Conservation (phyloP, 345 rosid genomes). For the Toxicodendron radicans region DNA sequence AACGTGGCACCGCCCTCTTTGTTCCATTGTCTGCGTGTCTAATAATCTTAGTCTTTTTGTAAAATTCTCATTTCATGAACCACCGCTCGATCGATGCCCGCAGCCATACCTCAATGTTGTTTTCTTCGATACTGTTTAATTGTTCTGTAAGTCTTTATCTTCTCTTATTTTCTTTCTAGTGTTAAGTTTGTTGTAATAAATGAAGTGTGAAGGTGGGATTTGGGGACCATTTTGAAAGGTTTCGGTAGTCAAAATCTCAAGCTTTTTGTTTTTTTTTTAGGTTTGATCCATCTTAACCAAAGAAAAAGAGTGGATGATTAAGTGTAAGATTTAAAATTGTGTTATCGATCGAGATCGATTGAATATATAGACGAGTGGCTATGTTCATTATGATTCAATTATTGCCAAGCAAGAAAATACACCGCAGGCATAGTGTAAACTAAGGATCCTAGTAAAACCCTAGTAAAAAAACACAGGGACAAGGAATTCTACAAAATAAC, state of each 20-base stretch:
- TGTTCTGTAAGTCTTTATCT: not conserved
- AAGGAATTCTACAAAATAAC: too few relatives aligned
- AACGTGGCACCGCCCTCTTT: conserved; percentile 34
- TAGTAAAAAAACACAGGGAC: too few relatives aligned
- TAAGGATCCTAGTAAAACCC: too few relatives aligned
- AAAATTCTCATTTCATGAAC: not conserved
- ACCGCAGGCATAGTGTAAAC: too few relatives aligned
- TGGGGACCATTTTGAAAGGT: conserved; percentile 9
- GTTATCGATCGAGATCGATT: too few relatives aligned
- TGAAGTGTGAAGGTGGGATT: not conserved
- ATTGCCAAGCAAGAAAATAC: too few relatives aligned
- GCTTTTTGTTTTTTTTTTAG: conserved; percentile 16
- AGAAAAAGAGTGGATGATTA: too few relatives aligned
- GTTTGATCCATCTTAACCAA: not conserved
- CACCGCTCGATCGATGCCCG: not conserved
- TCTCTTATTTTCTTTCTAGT: not conserved
- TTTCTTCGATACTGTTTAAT: not conserved
- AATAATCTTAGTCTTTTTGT: not conserved
- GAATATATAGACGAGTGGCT: too few relatives aligned
- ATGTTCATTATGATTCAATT: too few relatives aligned
- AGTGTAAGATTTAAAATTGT: too few relatives aligned
- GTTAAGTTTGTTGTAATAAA: conserved; percentile 1
- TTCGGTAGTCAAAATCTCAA: conserved; percentile 20
- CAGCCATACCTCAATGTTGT: not conserved
- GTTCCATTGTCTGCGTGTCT: conserved; percentile 8